phyloP scores from a whole-genome alignment of 495 filamentous ascomycete species.

The Talaromyces thailandensis region DNA sequence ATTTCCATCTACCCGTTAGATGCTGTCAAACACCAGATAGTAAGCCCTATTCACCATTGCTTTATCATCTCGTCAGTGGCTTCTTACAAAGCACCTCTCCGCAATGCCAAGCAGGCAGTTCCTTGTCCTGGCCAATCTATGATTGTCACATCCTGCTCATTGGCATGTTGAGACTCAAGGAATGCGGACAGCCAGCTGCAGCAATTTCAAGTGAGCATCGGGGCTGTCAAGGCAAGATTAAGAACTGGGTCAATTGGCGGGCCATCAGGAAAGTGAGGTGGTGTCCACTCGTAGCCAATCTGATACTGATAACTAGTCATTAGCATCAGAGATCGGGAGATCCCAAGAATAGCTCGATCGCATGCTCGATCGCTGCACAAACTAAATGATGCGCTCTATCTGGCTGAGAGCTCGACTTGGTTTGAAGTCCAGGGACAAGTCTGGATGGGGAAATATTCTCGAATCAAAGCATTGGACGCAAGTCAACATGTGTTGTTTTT shows the following conservation, averaged over 20 bases:
- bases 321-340: not conserved
- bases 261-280: not conserved
- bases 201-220: not conserved
- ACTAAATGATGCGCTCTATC: not conserved
- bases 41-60: not conserved
- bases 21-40: not conserved
- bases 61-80: not conserved
- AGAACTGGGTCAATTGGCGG: not conserved
- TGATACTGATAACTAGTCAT: not conserved
- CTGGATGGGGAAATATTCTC: not conserved
- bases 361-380: not conserved
- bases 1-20: not conserved
- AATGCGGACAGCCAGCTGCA: slow-evolving; percentile 1
- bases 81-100: not conserved
- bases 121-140: not conserved
- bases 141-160: not conserved
- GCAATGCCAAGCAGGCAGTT: not conserved
- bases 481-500: not conserved
- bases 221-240: not conserved
- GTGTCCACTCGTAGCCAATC: not conserved
- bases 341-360: not conserved
- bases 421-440: not conserved
- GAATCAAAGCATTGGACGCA: not conserved
- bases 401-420: not conserved
- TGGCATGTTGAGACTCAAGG: not conserved